Evolutionary conservation across 257 asterid genomes (phyloP).

Genomic region (Anisodus tanguticus): DNA sequence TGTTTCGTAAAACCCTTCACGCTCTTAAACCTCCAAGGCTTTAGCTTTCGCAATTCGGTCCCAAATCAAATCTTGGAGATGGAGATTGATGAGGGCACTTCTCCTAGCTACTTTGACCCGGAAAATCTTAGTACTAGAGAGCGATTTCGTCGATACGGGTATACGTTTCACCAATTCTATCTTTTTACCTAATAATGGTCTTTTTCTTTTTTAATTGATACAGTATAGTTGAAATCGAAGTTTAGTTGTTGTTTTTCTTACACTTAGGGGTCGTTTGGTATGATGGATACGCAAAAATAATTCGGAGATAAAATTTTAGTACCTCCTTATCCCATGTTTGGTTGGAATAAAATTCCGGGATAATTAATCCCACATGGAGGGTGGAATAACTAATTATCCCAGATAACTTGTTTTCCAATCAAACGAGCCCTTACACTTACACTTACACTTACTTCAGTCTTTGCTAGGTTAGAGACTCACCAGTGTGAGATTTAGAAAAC

Average conservation of each 20-base stretch:
- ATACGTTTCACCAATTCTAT: constrained; percentile 8
- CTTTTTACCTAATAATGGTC: not conserved
- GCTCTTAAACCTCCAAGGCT: constrained; percentile 30
- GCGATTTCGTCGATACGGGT: constrained; percentile 96
- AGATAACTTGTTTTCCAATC: too few relatives aligned
- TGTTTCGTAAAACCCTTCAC: constrained; percentile 20
- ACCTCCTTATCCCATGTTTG: too few relatives aligned
- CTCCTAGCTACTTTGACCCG: constrained; percentile 77
- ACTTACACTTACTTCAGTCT: not conserved
- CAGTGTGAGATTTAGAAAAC: not conserved
- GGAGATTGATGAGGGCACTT: constrained; percentile 73
- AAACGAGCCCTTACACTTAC: not conserved
- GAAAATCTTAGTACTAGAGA: constrained; percentile 76
- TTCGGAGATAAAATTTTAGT: too few relatives aligned
- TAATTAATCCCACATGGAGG: too few relatives aligned
- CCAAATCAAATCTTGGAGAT: constrained; percentile 36
- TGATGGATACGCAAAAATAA: too few relatives aligned
- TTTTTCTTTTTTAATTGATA: not conserved
- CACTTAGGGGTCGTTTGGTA: too few relatives aligned
- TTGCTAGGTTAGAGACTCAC: not conserved
- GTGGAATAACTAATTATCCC: too few relatives aligned
- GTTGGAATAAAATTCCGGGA: too few relatives aligned
- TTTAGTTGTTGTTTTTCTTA: not conserved
- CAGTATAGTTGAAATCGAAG: not conserved
- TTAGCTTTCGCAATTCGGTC: constrained; percentile 47